Evolutionary conservation across 2,329 filamentous ascomycete species (phyloP).

Genomic region (Fusarium concolor): DNA sequence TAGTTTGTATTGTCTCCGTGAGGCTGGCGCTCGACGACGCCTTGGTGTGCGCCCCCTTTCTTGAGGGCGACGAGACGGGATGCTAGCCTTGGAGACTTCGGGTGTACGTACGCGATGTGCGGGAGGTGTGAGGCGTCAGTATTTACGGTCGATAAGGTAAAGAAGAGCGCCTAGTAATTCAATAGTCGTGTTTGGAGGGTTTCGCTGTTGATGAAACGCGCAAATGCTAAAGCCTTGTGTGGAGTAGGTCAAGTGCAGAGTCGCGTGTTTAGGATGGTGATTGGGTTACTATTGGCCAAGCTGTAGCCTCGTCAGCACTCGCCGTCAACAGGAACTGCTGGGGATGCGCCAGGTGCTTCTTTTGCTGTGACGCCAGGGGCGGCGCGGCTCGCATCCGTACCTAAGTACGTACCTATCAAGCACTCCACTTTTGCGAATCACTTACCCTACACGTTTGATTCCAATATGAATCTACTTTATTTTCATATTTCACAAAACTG

Average conservation of each 20-base stretch:
- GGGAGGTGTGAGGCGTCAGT: conserved; percentile 21
- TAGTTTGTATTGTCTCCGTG: conserved; percentile 25
- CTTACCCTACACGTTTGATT: conserved; percentile 2
- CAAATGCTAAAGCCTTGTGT: conserved; percentile 38
- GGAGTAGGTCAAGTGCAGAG: conserved; percentile 29
- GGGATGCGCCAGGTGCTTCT: background rate
- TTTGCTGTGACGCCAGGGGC: background rate
- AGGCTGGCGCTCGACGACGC: conserved; percentile 34
- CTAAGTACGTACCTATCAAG: conserved; percentile 13
- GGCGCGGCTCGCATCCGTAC: conserved; percentile 7
- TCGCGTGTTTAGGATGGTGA: conserved; percentile 37
- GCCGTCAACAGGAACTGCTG: conserved; percentile 1
- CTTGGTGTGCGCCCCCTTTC: conserved; percentile 35
- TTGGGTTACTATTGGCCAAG: conserved; percentile 12
- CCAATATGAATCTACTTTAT: background rate
- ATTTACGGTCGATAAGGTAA: conserved; percentile 15
- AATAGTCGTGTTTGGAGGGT: conserved; percentile 18
- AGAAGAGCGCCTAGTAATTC: conserved; percentile 12
- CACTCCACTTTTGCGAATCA: background rate
- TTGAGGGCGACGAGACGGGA: conserved; percentile 10
- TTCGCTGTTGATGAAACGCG: conserved; percentile 26
- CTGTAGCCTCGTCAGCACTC: conserved; percentile 24
- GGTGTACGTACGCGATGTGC: conserved; percentile 29
- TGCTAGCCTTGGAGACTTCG: conserved; percentile 8
- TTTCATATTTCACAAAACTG: no score